phyloP scores from a whole-genome alignment of 2,329 filamentous ascomycete genomes.

The Fusarium subglutinans region DNA sequence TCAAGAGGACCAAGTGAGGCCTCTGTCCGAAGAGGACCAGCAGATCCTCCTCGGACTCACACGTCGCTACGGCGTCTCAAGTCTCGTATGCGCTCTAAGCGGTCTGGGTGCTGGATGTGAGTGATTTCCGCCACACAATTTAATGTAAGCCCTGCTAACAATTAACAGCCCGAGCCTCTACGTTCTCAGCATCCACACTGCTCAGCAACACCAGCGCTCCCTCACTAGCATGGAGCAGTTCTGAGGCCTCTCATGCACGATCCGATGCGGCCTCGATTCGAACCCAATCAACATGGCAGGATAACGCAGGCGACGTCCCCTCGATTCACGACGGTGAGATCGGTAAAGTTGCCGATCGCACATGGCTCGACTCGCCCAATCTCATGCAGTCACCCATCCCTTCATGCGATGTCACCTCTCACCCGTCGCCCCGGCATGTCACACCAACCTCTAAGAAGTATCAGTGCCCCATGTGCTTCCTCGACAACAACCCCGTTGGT shows the following conservation, averaged over 20 bases:
- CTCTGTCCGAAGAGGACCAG: constrained; percentile 52
- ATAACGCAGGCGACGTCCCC: constrained; percentile 46
- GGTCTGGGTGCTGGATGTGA: constrained; percentile 51
- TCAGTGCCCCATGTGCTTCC: constrained; percentile 57
- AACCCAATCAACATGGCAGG: constrained; percentile 52
- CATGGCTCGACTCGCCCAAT: constrained; percentile 54
- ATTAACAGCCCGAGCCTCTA: constrained; percentile 51
- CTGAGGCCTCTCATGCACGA: constrained; percentile 51
- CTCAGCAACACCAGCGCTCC: constrained; percentile 53
- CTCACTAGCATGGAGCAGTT: constrained; percentile 54
- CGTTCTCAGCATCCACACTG: constrained; percentile 52
- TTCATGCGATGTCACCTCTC: constrained; percentile 46
- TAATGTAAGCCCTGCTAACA: constrained; percentile 15
- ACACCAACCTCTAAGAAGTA: constrained; percentile 54
- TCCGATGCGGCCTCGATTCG: constrained; percentile 53
- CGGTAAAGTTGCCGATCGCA: constrained; percentile 47
- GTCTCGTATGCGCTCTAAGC: constrained; percentile 50
- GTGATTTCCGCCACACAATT: constrained; percentile 26
- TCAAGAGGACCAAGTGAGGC: constrained; percentile 49
- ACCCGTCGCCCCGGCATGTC: constrained; percentile 50
- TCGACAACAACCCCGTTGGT: constrained; percentile 56
- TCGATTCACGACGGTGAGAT: constrained; percentile 49
- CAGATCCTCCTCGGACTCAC: constrained; percentile 50
- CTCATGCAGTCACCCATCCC: constrained; percentile 49
- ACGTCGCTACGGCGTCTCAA: constrained; percentile 51